Conservation (phyloP, 805 yeast species). For the Schwanniomyces pseudopolymorphus region DNA sequence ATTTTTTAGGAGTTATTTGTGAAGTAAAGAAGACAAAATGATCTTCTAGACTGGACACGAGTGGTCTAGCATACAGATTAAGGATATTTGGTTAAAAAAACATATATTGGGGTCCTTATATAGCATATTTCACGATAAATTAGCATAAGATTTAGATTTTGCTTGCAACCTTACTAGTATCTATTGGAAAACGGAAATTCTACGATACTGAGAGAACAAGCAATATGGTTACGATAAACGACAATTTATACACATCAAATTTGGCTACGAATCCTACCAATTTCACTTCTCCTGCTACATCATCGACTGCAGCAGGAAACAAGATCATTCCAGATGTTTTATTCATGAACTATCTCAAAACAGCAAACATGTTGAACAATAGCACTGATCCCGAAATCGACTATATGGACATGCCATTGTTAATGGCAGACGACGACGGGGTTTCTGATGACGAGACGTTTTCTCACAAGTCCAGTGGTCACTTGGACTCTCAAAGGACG, state of each 20-base stretch:
- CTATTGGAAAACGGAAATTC: constrained; percentile 10
- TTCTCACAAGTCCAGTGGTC: neutral
- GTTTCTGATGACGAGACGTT: constrained; percentile 24
- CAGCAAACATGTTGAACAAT: constrained; percentile 1
- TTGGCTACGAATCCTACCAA: neutral
- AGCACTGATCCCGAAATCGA: neutral
- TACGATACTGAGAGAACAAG: constrained; percentile 4
- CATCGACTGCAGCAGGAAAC: neutral
- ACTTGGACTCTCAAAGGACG: neutral
- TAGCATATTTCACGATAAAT: neutral
- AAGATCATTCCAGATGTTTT: neutral
- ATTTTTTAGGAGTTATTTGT: constrained; percentile 1
- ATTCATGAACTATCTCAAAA: neutral
- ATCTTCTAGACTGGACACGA: neutral
- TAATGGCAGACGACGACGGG: constrained; percentile 32
- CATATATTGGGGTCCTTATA: neutral
- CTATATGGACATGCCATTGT: constrained; percentile 26
- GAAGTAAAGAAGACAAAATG: constrained; percentile 1
- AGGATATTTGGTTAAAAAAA: neutral
- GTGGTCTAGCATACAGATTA: neutral
- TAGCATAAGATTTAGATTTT: neutral
- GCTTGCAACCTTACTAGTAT: neutral
- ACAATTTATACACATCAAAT: constrained; percentile 8
- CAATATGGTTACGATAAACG: constrained; percentile 14
- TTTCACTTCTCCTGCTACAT: neutral